Conservation (phyloP, 1,139 yeast species). For the Yueomyces sp. region DNA sequence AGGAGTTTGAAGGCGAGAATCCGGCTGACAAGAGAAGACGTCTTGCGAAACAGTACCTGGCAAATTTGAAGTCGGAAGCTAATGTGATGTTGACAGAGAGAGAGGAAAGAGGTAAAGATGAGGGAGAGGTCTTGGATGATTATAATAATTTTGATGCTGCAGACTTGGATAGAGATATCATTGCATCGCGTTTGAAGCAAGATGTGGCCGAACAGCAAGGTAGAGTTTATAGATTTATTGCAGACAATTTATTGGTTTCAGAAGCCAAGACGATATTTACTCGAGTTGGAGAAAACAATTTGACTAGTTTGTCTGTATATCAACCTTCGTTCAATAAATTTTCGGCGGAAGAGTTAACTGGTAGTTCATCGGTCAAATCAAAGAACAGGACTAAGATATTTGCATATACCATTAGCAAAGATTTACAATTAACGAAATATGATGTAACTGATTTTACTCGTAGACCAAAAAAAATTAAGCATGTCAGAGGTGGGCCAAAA, state of each 20-base stretch:
- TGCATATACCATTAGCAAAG: conserved; percentile 77
- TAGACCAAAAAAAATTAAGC: conserved; percentile 53
- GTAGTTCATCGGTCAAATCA: conserved; percentile 4
- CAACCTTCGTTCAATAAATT: conserved; percentile 25
- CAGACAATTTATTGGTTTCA: conserved; percentile 36
- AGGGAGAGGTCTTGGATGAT: conserved; percentile 23
- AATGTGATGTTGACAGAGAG: conserved; percentile 26
- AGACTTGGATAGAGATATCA: conserved; percentile 77
- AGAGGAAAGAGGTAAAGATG: conserved; percentile 6
- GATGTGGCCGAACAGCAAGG: conserved; percentile 91
- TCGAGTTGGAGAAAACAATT: conserved; percentile 46
- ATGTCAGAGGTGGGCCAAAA: conserved; percentile 48
- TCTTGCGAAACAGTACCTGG: conserved; percentile 84
- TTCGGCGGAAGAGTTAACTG: conserved; percentile 6
- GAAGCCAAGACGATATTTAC: conserved; percentile 32
- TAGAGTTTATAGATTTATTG: conserved; percentile 57
- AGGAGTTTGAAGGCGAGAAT: conserved; percentile 59
- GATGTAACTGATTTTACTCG: conserved; percentile 35
- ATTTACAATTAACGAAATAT: conserved; percentile 72
- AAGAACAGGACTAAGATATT: conserved; percentile 27
- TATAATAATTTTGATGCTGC: conserved; percentile 75
- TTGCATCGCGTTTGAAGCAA: conserved; percentile 64
- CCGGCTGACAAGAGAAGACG: conserved; percentile 92
- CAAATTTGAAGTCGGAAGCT: conserved; percentile 53
- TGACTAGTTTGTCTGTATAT: conserved; percentile 32